Evolutionary conservation across 345 rosid species (phyloP).

Genomic region (Citrus trifoliata): DNA sequence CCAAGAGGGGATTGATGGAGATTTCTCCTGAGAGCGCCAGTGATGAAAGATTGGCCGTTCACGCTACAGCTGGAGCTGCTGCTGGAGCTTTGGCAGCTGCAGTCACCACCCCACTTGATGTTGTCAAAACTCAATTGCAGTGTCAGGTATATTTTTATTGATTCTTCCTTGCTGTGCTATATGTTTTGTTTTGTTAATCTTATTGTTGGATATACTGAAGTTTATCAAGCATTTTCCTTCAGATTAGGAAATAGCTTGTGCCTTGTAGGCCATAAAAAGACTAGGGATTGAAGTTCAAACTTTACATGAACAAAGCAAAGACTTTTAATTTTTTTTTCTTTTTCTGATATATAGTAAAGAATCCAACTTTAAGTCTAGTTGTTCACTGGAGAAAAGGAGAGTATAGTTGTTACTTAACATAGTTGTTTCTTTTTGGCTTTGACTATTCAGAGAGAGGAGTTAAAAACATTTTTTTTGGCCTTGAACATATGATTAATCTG

Average conservation of each 20-base stretch:
- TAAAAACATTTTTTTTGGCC: not conserved
- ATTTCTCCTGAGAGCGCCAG: constrained; percentile 61
- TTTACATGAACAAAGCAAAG: not conserved
- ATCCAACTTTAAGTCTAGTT: not conserved
- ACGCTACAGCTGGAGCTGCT: constrained; percentile 97
- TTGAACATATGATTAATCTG: not conserved
- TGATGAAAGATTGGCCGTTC: constrained; percentile 71
- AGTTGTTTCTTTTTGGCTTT: not conserved
- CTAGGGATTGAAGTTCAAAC: not conserved
- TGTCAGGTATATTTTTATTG: constrained; percentile 66
- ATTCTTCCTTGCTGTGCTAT: too few relatives aligned
- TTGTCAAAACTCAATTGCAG: constrained; percentile 85
- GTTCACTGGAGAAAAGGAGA: not conserved
- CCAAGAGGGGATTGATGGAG: constrained; percentile 67
- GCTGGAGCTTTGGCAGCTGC: constrained; percentile 83
- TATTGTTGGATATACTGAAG: not conserved
- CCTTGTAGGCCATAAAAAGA: not conserved
- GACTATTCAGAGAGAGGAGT: not conserved
- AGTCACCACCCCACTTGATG: constrained; percentile 70
- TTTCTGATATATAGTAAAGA: not conserved
- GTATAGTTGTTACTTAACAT: not conserved
- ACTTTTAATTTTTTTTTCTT: too few relatives aligned
- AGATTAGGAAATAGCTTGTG: not conserved
- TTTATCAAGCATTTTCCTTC: not conserved
- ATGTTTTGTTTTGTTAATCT: not conserved